phyloP scores from a whole-genome alignment of 768 basidiomycete genomes.

The Naganishia antarctica region DNA sequence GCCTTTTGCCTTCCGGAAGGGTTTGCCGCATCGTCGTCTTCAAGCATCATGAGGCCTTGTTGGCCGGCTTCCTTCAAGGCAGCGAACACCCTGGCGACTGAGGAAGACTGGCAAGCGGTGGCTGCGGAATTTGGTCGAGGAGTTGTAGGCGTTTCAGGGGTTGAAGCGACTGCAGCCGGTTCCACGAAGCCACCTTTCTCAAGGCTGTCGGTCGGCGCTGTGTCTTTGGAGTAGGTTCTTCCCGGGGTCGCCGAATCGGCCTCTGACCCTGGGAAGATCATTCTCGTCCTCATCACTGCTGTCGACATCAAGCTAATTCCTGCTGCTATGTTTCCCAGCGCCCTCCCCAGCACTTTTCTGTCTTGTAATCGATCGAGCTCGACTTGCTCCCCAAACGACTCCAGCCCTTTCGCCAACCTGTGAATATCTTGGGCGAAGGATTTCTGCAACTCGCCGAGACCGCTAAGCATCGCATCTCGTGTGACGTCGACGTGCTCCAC shows the following conservation, averaged over 20 bases:
- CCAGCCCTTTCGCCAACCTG: not conserved
- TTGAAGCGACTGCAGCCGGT: no score
- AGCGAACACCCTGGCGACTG: not conserved
- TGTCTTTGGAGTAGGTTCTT: not conserved
- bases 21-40: not conserved
- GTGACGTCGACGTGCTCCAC: not conserved
- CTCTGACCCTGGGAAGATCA: not conserved
- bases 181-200: not conserved
- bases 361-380: not conserved
- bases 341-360: not conserved
- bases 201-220: not conserved
- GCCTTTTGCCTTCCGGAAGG: not conserved
- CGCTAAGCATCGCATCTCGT: not conserved
- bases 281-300: not conserved
- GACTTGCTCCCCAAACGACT: not conserved
- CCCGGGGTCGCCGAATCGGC: not conserved
- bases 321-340: not conserved
- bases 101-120: not conserved
- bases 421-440: not conserved
- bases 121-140: not conserved
- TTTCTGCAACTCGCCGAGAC: not conserved
- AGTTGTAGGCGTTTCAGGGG: not conserved
- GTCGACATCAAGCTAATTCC: slow-evolving; percentile 1
- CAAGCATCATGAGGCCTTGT: not conserved
- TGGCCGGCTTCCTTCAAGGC: not conserved